Evolutionary conservation across 345 rosid species (phyloP), one percentile per base, ranked within the genome.

Genomic region (Populus davidiana): DNA sequence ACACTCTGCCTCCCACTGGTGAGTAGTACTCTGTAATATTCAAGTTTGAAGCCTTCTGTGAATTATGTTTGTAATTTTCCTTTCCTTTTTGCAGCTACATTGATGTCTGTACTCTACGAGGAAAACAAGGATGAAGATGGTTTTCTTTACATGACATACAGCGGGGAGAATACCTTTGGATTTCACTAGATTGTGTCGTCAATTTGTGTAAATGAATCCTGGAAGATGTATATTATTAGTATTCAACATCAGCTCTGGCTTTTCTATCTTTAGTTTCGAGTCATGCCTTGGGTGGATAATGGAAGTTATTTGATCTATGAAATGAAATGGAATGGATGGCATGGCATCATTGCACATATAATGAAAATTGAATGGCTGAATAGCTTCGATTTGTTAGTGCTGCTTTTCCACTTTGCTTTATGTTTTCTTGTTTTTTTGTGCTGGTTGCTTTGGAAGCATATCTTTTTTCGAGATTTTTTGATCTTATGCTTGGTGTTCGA

Each of bases 81-180:
- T 77, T 69, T 64, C 43, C 23, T 43, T 77, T 25, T 74, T 81
- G 54, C 88, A 90, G 96, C 91, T 81, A 84, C 92, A 2, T 50
- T 87, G 87, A 85, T 91, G 85, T 91, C 93, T 66, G 88, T 91
- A 39, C 78, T 90, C 27, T 88, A 87, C 8, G 92, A 90, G 74
- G 96, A 88, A 67, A 86, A 89, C 82, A 89, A 87, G 80, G 92
- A 89, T 72, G 92, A 89, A 80, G 94, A 91, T 69, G 93, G 93
- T 33, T 91, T 90, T 81, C 93, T 91, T 71, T 91, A 91, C 88
- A 85, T 90, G 89, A 84, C 89, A 39, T 91, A 90, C 86, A 91
- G 92, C 54, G 96, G 96, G 64, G 96, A 91, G 86, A 91, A 91
- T 80, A 88, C 93, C 69, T 91, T 90, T 10, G 94, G 94, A 54